These are phyloP conservation scores for Aegilops speltoides DNA, from an alignment of 176 grass and related monocot genomes.

Conservation along the genomic window DNA sequence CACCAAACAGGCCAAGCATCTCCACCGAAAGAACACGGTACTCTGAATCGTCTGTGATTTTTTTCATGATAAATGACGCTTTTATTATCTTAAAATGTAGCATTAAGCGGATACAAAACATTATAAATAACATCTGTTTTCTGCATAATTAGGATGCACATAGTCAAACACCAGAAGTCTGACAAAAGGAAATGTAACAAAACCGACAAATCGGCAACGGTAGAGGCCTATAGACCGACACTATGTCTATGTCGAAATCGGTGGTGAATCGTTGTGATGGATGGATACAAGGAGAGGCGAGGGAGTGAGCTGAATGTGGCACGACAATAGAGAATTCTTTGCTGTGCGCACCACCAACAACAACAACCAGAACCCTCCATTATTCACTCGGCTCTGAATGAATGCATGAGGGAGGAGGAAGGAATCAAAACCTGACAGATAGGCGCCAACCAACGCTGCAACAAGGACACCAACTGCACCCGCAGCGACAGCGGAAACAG, in stretches of 20 bases:
- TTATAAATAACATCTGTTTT: too few relatives aligned
- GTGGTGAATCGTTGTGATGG: background rate
- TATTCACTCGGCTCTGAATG: constrained; percentile 14
- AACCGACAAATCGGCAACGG: too few relatives aligned
- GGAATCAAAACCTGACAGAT: constrained; percentile 51
- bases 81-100: too few relatives aligned
- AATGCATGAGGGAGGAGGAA: background rate
- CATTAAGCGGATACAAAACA: too few relatives aligned
- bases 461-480: background rate
- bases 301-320: background rate
- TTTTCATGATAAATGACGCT: too few relatives aligned
- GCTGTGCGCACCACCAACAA: background rate
- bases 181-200: too few relatives aligned
- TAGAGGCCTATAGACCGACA: too few relatives aligned
- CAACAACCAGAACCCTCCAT: background rate
- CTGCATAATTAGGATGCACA: too few relatives aligned
- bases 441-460: constrained; percentile 38
- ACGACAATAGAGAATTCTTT: constrained; percentile 30
- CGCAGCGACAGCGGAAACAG: background rate
- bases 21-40: background rate
- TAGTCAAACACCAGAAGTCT: too few relatives aligned
- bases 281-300: background rate
- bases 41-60: background rate
- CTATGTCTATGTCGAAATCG: too few relatives aligned
- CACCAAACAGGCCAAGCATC: constrained; percentile 12